Evolutionary conservation across 805 yeast species (phyloP), one percentile per base, ranked within the genome.

Genomic region (Sugiyamaella lignohabitans): DNA sequence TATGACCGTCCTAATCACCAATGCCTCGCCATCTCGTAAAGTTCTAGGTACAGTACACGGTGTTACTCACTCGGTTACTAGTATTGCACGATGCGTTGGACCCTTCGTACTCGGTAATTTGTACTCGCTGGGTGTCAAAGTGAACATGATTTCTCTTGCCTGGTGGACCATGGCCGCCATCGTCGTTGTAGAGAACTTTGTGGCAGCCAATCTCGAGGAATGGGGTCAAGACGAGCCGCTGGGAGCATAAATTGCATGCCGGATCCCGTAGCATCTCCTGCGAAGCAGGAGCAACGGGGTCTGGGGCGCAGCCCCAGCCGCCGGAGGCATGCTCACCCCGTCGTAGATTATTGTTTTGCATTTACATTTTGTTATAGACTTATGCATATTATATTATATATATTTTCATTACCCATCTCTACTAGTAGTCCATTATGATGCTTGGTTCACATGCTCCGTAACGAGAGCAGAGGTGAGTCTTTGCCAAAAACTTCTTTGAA

Each of bases 21-120:
- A 57, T 40, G 59, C 60, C 3, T 27, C 57, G 11, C 60, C 59
- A 16, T 47, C 55, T 4, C 49, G 51, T 21, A 50, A 47, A 17
- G 55, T 53, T 3, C 38, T 58, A 19, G 61, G 61, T 3, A 57
- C 58, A 3, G 56, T 58, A 2, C 56, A 58, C 38, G 61, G 61
- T 1, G 32, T 58, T 2, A 52, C 58, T 4, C 56, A 53, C 20
- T 47, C 54, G 3, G 49, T 53, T 19, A 53, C 56, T 10, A 50
- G 56, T 22, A 39, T 50, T 3, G 50, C 60, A 2, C 30, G 55
- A 17, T 51, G 53, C 34, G 16, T 54, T 19, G 60, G 59, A 3
- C 60, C 60, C 2, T 51, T 57, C 30, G 23, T 54, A 10, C 46
- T 57, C 23, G 60, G 60, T 4, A 49, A 54, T 42, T 14, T 56